Evolutionary conservation across 768 basidiomycete genomes (phyloP).

Genomic region (Serendipita sp.): DNA sequence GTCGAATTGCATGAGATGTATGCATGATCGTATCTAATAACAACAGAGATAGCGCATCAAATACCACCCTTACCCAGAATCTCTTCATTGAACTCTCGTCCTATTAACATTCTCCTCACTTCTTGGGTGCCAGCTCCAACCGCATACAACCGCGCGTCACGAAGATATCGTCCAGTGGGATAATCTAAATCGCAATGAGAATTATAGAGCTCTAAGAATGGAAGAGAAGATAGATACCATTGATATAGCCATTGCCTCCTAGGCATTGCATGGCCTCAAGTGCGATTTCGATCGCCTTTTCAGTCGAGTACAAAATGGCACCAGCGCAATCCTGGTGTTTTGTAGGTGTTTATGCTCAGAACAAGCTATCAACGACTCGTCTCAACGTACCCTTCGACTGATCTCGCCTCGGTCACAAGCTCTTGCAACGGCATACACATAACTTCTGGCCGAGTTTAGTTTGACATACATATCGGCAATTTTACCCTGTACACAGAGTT

Average conservation of each 20-base stretch:
- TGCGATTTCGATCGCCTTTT: conserved; percentile 80
- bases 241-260: conserved; percentile 92
- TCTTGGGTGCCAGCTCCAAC: conserved; percentile 97
- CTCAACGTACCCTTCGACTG: conserved; percentile 49
- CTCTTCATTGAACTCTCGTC: conserved; percentile 77
- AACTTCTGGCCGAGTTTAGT: conserved; percentile 70
- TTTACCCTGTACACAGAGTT: not conserved
- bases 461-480: conserved; percentile 87
- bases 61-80: conserved; percentile 15
- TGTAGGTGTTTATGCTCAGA: not conserved
- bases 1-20: too few relatives aligned
- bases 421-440: conserved; percentile 83
- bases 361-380: not conserved
- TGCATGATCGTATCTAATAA: too few relatives aligned
- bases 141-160: conserved; percentile 77
- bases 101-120: conserved; percentile 86
- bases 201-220: not conserved
- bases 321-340: conserved; percentile 74
- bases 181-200: conserved; percentile 41
- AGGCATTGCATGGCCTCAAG: conserved; percentile 86
- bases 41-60: not conserved
- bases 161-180: conserved; percentile 69
- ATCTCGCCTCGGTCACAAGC: conserved; percentile 70
- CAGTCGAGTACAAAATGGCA: conserved; percentile 84
- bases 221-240: conserved; percentile 34